A percentile compares a stretch with the other conserved stretches of the same genome.
Evolutionary conservation across 2,329 filamentous ascomycete genomes (phyloP).

Genomic region (Mycogone perniciosa): DNA sequence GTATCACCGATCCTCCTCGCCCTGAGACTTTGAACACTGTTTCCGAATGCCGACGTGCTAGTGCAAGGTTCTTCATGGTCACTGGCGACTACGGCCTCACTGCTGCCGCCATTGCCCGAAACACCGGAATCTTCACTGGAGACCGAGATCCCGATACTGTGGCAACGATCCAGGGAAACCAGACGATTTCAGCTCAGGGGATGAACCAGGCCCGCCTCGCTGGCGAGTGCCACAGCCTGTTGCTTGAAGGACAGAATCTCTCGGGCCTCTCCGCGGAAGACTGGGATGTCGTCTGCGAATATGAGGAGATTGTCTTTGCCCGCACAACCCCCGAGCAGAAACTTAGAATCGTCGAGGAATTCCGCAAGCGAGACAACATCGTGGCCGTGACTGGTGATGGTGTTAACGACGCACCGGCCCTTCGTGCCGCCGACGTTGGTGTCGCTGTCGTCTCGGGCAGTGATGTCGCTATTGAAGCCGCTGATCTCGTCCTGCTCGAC

Average conservation of each 20-base stretch:
- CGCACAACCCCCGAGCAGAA: conserved; percentile 65
- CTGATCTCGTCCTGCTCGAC: conserved; percentile 62
- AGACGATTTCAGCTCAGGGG: conserved; percentile 10
- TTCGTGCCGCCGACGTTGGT: conserved; percentile 61
- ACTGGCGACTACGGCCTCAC: conserved; percentile 47
- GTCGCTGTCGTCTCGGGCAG: conserved; percentile 60
- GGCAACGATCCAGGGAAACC: conserved; percentile 17
- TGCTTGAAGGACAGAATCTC: conserved; percentile 52
- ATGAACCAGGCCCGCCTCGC: conserved; percentile 16
- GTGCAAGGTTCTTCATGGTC: conserved; percentile 43
- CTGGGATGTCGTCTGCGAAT: conserved; percentile 41
- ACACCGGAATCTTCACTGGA: conserved; percentile 56
- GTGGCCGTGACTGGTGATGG: conserved; percentile 71
- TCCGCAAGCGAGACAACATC: conserved; percentile 52
- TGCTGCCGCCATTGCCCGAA: conserved; percentile 58
- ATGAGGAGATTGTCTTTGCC: conserved; percentile 59
- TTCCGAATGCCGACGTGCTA: conserved; percentile 36
- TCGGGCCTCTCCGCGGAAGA: conserved; percentile 45
- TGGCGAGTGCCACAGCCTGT: conserved; percentile 21
- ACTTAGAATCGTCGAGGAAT: conserved; percentile 63
- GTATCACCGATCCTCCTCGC: conserved; percentile 42
- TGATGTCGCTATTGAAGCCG: conserved; percentile 58
- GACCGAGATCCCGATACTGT: conserved; percentile 37
- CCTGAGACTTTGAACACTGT: conserved; percentile 38
- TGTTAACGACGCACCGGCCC: conserved; percentile 60